phyloP scores from a whole-genome alignment of 371 early-diverging fungal species.

The Conidiobolus incongruus region DNA sequence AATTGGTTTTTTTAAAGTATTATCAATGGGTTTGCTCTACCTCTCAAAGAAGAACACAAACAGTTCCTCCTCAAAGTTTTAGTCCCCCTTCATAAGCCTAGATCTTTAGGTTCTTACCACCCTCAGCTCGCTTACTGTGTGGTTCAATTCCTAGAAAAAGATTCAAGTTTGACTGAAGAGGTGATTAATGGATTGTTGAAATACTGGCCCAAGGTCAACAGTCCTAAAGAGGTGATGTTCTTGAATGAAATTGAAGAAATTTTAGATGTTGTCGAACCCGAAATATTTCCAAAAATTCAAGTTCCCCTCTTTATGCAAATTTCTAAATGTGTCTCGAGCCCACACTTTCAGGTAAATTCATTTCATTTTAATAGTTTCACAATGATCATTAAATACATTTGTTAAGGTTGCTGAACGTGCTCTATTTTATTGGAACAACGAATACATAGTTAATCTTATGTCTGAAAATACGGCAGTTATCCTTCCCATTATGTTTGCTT shows the following conservation, averaged over 20 bases:
- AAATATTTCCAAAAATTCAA: constrained; percentile 66
- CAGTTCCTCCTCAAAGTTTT: constrained; percentile 73
- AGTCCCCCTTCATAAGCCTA: constrained; percentile 85
- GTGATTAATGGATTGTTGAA: constrained; percentile 63
- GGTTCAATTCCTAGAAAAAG: constrained; percentile 94
- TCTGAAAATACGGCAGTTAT: constrained; percentile 70
- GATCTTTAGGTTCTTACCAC: constrained; percentile 69
- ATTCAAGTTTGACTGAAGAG: constrained; percentile 68
- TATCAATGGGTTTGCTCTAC: constrained; percentile 94
- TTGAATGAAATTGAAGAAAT: constrained; percentile 90
- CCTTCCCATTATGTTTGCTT: constrained; percentile 80
- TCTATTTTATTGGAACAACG: constrained; percentile 91
- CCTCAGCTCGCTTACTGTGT: constrained; percentile 93
- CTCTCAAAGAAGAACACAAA: constrained; percentile 93
- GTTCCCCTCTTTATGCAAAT: constrained; percentile 77
- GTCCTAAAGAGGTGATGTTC: constrained; percentile 95
- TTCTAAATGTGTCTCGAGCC: constrained; percentile 67
- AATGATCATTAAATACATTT: too few relatives aligned
- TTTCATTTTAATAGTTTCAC: background rate
- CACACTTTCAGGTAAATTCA: constrained; percentile 72
- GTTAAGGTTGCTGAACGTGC: constrained; percentile 91
- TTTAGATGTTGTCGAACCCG: constrained; percentile 75
- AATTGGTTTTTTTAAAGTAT: constrained; percentile 32
- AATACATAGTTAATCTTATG: constrained; percentile 79
- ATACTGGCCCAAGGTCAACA: constrained; percentile 95